Conservation (phyloP, 2,329 filamentous ascomycete species). For the Beauveria varroae region DNA sequence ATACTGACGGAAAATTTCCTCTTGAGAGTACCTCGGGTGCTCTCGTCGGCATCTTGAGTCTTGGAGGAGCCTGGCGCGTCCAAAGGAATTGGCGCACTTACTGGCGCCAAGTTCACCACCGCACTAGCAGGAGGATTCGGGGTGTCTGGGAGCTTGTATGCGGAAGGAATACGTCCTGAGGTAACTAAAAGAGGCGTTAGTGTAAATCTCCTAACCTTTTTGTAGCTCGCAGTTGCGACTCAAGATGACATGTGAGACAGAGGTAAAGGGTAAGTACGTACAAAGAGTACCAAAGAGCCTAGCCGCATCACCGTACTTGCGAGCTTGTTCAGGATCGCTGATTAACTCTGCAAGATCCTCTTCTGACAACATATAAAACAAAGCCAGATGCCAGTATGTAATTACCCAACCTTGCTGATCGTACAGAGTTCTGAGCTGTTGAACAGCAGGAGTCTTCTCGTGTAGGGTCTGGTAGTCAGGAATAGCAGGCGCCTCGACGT, state of each 20-base stretch:
- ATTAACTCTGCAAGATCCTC: background rate
- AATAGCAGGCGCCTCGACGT: background rate
- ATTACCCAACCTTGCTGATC: background rate
- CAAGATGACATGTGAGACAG: background rate
- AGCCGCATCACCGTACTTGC: background rate
- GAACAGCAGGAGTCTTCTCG: background rate
- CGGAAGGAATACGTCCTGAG: background rate
- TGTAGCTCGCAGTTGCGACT: too few species aligned
- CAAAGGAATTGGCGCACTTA: too few species aligned
- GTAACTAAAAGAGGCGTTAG: background rate
- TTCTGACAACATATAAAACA: background rate
- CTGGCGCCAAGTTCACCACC: too few species aligned
- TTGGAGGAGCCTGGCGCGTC: too few species aligned
- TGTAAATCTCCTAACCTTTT: background rate
- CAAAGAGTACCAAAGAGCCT: background rate
- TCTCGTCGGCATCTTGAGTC: too few species aligned
- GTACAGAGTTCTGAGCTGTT: background rate
- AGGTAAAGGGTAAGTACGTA: background rate
- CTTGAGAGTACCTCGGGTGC: too few species aligned
- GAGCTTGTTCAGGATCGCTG: background rate
- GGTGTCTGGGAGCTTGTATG: background rate
- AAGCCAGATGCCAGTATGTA: background rate
- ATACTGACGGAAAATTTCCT: too few species aligned
- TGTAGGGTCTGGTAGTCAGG: background rate
- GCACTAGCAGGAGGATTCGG: background rate